Evolutionary conservation across 1,284 basidiomycete genomes (phyloP).

Genomic region (Golubevia sp.): DNA sequence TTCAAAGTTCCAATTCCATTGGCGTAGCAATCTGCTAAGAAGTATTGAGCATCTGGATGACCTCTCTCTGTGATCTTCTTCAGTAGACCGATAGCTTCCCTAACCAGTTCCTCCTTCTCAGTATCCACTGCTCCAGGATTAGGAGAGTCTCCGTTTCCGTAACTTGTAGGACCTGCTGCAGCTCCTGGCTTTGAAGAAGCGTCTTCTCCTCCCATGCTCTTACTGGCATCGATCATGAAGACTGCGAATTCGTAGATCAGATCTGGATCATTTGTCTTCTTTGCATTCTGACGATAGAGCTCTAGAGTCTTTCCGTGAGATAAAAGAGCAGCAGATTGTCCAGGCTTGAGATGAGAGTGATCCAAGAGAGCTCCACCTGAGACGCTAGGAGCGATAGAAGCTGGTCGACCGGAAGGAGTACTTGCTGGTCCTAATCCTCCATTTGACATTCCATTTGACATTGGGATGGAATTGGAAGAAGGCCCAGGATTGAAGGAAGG

Average conservation of each 20-base stretch:
- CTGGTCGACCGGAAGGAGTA: slow-evolving; percentile 34
- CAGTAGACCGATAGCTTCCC: slow-evolving; percentile 80
- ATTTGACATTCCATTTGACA: slow-evolving; percentile 38
- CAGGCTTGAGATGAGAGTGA: slow-evolving; percentile 91
- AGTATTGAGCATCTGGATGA: slow-evolving; percentile 92
- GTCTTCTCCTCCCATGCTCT: slow-evolving; percentile 44
- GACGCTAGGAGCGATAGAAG: slow-evolving; percentile 41
- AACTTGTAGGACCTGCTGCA: slow-evolving; percentile 12
- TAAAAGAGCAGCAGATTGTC: slow-evolving; percentile 86
- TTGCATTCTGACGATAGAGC: slow-evolving; percentile 94
- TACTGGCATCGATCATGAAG: slow-evolving; percentile 89
- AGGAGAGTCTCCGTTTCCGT: slow-evolving; percentile 11
- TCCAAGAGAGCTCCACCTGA: slow-evolving; percentile 69
- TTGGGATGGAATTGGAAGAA: slow-evolving; percentile 1
- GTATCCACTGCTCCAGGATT: slow-evolving; percentile 21
- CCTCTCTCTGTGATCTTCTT: slow-evolving; percentile 91
- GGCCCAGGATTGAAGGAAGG: background rate
- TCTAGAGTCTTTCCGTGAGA: slow-evolving; percentile 94
- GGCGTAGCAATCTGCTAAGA: slow-evolving; percentile 94
- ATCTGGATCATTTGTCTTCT: slow-evolving; percentile 97
- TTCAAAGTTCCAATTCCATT: slow-evolving; percentile 87
- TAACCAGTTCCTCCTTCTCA: slow-evolving; percentile 48
- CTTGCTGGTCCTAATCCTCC: slow-evolving; percentile 25
- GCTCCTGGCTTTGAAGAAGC: background rate
- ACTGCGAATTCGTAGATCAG: slow-evolving; percentile 97